These are phyloP conservation scores for Metschnikowia cubensis DNA, from an alignment of 805 yeast species.

Conservation along the genomic window DNA sequence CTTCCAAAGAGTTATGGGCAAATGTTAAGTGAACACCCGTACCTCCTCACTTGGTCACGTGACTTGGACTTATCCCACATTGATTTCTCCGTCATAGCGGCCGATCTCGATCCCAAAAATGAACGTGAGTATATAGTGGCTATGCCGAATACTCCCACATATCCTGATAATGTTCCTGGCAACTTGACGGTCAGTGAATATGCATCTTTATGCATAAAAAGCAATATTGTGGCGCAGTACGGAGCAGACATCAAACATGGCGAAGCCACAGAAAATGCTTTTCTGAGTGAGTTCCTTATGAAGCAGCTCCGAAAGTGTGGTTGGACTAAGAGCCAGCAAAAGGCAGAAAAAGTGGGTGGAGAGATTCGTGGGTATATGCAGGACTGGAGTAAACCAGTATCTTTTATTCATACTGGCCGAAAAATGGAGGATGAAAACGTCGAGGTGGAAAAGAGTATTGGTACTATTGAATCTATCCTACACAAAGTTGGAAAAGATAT, in stretches of 20 bases:
- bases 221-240: background rate
- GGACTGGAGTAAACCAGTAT: background rate
- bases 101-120: background rate
- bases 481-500: background rate
- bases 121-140: background rate
- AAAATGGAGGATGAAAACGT: no score
- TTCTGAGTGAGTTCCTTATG: constrained; percentile 7
- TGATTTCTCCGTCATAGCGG: constrained; percentile 3
- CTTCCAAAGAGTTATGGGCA: constrained; percentile 6
- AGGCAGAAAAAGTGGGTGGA: background rate
- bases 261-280: background rate
- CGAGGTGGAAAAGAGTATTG: background rate
- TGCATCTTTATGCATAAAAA: constrained; percentile 1
- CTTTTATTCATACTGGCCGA: background rate
- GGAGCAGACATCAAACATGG: background rate
- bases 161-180: background rate
- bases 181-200: background rate
- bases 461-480: background rate
- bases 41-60: constrained; percentile 7
- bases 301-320: background rate
- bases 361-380: background rate
- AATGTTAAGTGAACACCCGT: constrained; percentile 4
- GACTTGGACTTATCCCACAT: constrained; percentile 7
- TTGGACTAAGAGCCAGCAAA: background rate
- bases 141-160: background rate